Conservation (phyloP, 2,329 filamentous ascomycete genomes). For the Fusarium sulawesiense region DNA sequence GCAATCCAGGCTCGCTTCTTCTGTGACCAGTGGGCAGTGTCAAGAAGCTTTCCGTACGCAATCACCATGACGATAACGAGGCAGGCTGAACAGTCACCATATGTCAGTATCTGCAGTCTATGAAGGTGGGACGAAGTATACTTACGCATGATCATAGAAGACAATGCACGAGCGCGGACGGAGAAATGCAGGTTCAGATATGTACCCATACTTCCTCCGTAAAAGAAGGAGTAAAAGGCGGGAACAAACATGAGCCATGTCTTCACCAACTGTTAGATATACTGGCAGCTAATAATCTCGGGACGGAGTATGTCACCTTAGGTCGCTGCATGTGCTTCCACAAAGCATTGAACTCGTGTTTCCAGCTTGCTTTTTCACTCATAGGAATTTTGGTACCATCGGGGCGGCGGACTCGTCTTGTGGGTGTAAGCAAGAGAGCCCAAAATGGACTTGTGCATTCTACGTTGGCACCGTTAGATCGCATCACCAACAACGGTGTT, state of each 20-base stretch:
- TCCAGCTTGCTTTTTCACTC: not conserved
- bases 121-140: rapidly evolving
- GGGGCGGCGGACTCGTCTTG: not conserved
- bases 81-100: rapidly evolving
- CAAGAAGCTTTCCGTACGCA: not conserved
- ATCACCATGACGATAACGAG: not conserved
- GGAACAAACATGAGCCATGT: not conserved
- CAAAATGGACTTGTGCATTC: conserved; percentile 1
- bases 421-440: not conserved
- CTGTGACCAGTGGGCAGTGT: not conserved
- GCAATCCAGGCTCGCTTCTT: conserved; percentile 6
- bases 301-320: not conserved
- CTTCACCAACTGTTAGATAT: not conserved
- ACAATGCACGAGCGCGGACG: not conserved
- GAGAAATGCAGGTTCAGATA: not conserved
- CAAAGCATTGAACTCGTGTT: not conserved
- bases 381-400: not conserved
- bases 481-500: rapidly evolving
- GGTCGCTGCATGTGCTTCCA: not conserved
- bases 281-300: rapidly evolving
- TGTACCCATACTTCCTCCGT: conserved; percentile 3
- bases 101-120: not conserved
- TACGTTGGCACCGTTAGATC: rapidly evolving
- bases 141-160: conserved; percentile 1
- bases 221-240: conserved; percentile 9